Conservation (phyloP, 2,329 filamentous ascomycete genomes). For the Epichloe elymi region DNA sequence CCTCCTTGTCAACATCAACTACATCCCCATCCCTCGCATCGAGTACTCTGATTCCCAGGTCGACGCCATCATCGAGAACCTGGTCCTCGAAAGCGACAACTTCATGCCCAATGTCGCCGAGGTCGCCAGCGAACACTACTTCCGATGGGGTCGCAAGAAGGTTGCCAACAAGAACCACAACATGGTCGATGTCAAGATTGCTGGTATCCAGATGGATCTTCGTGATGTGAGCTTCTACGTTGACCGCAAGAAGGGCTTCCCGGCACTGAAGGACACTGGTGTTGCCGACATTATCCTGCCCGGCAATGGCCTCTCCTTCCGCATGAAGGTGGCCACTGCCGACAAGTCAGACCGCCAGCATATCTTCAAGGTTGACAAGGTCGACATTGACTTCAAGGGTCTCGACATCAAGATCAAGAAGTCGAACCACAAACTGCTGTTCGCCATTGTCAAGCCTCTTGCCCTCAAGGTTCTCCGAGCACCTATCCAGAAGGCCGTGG, state of each 20-base stretch:
- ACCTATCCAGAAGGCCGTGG: conserved; percentile 72
- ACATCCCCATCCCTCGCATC: conserved; percentile 86
- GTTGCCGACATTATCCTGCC: conserved; percentile 79
- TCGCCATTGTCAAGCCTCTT: conserved; percentile 74
- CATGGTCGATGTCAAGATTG: conserved; percentile 68
- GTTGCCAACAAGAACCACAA: conserved; percentile 71
- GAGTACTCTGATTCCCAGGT: conserved; percentile 77
- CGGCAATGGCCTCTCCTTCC: conserved; percentile 81
- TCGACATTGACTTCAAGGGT: conserved; percentile 68
- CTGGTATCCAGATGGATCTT: conserved; percentile 86
- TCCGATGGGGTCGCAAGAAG: conserved; percentile 87
- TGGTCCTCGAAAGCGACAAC: conserved; percentile 93
- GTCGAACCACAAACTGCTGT: conserved; percentile 89
- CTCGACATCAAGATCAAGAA: conserved; percentile 84
- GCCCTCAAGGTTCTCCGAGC: conserved; percentile 75
- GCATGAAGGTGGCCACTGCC: conserved; percentile 73
- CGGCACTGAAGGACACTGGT: conserved; percentile 73
- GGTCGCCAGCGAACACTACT: conserved; percentile 83
- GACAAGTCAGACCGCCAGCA: conserved; percentile 62
- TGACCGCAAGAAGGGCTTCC: conserved; percentile 90
- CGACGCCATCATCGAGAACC: conserved; percentile 84
- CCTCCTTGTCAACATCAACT: conserved; percentile 72
- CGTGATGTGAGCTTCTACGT: conserved; percentile 87
- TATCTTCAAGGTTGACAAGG: conserved; percentile 91
- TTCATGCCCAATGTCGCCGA: conserved; percentile 88